Conservation (phyloP, 192 early-diverging fungal genomes). For the Umbelopsis vinacea region DNA sequence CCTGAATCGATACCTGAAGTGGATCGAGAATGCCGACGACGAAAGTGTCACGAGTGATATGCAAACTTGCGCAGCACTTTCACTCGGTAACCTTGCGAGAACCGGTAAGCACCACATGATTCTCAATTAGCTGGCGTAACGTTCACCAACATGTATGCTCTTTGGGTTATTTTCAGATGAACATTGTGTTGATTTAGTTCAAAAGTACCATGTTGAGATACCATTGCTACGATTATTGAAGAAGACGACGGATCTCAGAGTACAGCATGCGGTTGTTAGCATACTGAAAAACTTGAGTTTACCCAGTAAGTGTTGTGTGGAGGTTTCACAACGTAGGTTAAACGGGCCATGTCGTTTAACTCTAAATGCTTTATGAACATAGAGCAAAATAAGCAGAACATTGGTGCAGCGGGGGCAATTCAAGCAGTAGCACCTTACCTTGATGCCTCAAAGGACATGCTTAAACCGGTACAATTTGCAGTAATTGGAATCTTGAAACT, state of each 20-base stretch:
- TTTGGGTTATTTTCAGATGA: constrained; percentile 47
- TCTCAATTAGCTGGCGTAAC: not conserved
- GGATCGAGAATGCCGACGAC: constrained; percentile 36
- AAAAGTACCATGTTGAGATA: constrained; percentile 56
- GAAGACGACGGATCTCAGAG: constrained; percentile 49
- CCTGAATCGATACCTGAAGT: constrained; percentile 47
- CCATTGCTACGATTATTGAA: constrained; percentile 57
- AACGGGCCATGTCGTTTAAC: not conserved
- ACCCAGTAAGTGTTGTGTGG: constrained; percentile 44
- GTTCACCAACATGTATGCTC: not conserved
- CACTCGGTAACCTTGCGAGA: constrained; percentile 73
- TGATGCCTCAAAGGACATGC: constrained; percentile 50
- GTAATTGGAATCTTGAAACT: constrained; percentile 60
- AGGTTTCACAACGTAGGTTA: not conserved
- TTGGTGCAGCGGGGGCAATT: constrained; percentile 56
- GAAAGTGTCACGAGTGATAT: constrained; percentile 45
- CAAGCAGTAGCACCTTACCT: constrained; percentile 46
- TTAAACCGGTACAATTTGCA: constrained; percentile 56
- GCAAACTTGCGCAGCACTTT: constrained; percentile 61
- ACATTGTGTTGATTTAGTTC: constrained; percentile 65
- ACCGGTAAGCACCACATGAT: constrained; percentile 44
- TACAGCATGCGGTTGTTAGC: constrained; percentile 67
- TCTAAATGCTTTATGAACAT: not conserved
- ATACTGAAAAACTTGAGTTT: constrained; percentile 71
- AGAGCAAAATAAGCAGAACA: constrained; percentile 50